Evolutionary conservation across 768 basidiomycete species (phyloP).

Genomic region (Leccinum disarticulatum): DNA sequence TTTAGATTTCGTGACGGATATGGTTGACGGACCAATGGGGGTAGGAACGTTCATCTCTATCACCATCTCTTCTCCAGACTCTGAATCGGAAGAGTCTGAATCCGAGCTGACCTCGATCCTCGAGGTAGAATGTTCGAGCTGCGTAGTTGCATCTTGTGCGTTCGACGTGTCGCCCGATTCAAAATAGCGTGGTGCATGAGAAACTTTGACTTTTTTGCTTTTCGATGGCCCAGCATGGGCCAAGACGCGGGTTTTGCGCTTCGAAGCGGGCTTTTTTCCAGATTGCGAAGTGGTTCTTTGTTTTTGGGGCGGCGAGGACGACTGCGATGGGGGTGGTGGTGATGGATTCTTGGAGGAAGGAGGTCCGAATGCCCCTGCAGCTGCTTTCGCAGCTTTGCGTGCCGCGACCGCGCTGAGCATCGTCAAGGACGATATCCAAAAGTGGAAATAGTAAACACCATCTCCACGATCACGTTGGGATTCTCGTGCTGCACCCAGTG

Average conservation of each 20-base stretch:
- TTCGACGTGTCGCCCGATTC: conserved; percentile 33
- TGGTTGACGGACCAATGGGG: conserved; percentile 13
- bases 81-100: conserved; percentile 17
- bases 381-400: conserved; percentile 56
- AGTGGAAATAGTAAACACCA: conserved; percentile 3
- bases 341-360: conserved; percentile 18
- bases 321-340: conserved; percentile 3
- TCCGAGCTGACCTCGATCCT: conserved; percentile 38
- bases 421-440: background rate
- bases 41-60: conserved; percentile 17
- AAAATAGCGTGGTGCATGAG: conserved; percentile 37
- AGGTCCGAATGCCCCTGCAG: conserved; percentile 16
- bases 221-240: conserved; percentile 19
- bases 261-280: conserved; percentile 34
- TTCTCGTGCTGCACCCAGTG: conserved; percentile 21
- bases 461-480: conserved; percentile 5
- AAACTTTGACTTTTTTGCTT: conserved; percentile 33
- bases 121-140: conserved; percentile 34
- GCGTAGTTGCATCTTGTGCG: conserved; percentile 16
- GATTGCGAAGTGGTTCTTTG: conserved; percentile 3
- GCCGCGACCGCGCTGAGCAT: conserved; percentile 79
- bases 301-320: conserved; percentile 12
- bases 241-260: conserved; percentile 44
- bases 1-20: conserved; percentile 19
- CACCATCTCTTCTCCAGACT: conserved; percentile 26